A percentile compares a stretch with the other conserved stretches of the same genome.
These are phyloP conservation scores for Diplodia corticola DNA, from an alignment of 2,329 filamentous ascomycete genomes.

Conservation along the genomic window DNA sequence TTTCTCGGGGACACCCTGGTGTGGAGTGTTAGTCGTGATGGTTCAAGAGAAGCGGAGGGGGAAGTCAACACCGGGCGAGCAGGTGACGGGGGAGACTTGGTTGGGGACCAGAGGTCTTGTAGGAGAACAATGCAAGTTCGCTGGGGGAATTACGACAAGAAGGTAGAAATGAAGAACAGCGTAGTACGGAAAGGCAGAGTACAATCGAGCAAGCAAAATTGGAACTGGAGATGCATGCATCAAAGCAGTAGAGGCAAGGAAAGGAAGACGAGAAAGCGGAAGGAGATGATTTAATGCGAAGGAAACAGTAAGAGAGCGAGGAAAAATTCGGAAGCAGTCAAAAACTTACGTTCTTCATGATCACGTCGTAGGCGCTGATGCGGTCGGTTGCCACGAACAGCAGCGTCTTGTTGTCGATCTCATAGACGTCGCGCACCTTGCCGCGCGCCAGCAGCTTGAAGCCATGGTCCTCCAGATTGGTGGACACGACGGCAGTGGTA, in stretches of 20 bases:
- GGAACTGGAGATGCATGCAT: background rate
- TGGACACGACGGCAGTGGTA: conserved; percentile 28
- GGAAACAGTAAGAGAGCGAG: background rate
- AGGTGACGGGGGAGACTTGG: background rate
- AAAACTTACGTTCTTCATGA: conserved; percentile 71
- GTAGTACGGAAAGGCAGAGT: too few species aligned
- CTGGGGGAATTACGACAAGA: background rate
- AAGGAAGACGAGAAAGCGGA: background rate
- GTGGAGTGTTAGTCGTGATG: conserved; percentile 1
- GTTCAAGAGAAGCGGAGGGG: background rate
- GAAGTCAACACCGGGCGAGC: background rate
- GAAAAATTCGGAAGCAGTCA: background rate
- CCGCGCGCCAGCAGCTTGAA: conserved; percentile 57
- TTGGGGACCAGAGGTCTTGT: background rate
- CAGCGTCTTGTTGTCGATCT: conserved; percentile 67
- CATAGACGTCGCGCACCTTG: conserved; percentile 82
- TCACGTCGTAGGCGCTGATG: conserved; percentile 93
- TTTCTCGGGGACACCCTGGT: conserved; percentile 64
- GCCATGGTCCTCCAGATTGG: conserved; percentile 38
- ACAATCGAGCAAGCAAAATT: too few species aligned
- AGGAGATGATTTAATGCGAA: background rate
- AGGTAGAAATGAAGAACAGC: background rate
- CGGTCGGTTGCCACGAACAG: conserved; percentile 86
- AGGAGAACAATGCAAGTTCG: background rate
- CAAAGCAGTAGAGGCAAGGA: background rate